phyloP scores from a whole-genome alignment of 78 protist species.

The Emiliania huxleyi region DNA sequence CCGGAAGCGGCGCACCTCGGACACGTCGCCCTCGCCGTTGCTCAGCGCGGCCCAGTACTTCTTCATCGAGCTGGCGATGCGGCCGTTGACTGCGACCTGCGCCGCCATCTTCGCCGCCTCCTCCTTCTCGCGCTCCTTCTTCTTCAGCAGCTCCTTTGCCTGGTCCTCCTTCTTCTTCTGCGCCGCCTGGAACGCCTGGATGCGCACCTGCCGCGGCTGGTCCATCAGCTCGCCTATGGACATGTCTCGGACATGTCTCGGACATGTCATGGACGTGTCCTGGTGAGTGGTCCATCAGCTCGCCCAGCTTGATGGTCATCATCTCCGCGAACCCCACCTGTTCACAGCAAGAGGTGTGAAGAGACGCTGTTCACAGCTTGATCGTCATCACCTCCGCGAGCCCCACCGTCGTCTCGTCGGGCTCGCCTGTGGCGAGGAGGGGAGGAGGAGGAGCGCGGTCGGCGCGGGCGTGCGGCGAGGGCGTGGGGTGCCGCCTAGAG shows the following conservation, averaged over 20 bases:
- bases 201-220: constrained; percentile 4
- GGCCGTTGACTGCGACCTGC: neutral
- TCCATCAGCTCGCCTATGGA: neutral
- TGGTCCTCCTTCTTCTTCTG: neutral
- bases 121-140: neutral
- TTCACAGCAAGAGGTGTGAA: no score
- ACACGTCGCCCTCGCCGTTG: neutral
- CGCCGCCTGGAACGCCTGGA: neutral
- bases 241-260: no score
- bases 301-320: constrained; percentile 13
- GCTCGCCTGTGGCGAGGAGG: neutral
- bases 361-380: no score
- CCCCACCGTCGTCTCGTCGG: neutral
- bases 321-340: no score
- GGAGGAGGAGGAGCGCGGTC: no score
- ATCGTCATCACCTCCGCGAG: constrained; percentile 13
- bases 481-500: no score
- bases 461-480: no score
- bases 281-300: neutral
- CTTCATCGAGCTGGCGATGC: neutral
- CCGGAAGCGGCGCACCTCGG: neutral
- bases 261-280: no score
- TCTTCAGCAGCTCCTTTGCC: neutral
- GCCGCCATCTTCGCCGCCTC: neutral
- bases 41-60: neutral